These are phyloP conservation scores for Amanita thiersii DNA, from an alignment of 768 basidiomycete species.

Conservation along the genomic window DNA sequence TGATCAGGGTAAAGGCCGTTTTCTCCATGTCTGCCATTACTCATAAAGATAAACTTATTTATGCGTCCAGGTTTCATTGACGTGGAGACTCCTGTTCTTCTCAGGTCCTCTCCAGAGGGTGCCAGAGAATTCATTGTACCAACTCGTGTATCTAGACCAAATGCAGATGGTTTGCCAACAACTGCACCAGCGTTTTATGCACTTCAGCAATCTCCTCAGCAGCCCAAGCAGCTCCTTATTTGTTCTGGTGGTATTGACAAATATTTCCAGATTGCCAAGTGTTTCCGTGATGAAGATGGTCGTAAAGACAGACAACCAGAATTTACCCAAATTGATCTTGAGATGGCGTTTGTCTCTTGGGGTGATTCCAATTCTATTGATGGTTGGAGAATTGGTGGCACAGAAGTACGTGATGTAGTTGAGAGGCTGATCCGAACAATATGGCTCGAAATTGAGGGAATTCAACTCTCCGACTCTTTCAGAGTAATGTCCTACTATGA, in stretches of 20 bases:
- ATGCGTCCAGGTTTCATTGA: slow-evolving; percentile 69
- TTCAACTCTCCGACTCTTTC: slow-evolving; percentile 56
- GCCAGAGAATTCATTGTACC: slow-evolving; percentile 93
- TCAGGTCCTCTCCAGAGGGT: slow-evolving; percentile 90
- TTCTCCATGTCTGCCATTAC: slow-evolving; percentile 8
- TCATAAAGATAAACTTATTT: slow-evolving; percentile 4
- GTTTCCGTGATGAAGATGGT: slow-evolving; percentile 95
- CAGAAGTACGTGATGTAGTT: slow-evolving; percentile 70
- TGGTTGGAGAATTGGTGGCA: slow-evolving; percentile 80
- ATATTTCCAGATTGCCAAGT: slow-evolving; percentile 90
- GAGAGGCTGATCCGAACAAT: slow-evolving; percentile 68
- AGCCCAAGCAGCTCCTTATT: slow-evolving; percentile 90
- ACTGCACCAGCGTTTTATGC: slow-evolving; percentile 65
- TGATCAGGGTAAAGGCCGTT: slow-evolving; percentile 45
- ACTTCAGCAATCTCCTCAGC: slow-evolving; percentile 90
- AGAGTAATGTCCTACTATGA: slow-evolving; percentile 82
- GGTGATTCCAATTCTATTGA: slow-evolving; percentile 29
- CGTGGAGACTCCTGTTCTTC: slow-evolving; percentile 87
- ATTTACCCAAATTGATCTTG: slow-evolving; percentile 94
- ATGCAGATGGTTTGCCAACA: slow-evolving; percentile 12
- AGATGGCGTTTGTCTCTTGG: slow-evolving; percentile 94
- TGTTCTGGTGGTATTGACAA: slow-evolving; percentile 83
- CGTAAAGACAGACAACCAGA: slow-evolving; percentile 94
- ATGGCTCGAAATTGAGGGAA: slow-evolving; percentile 64
- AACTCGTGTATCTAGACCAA: slow-evolving; percentile 40